Evolutionary conservation across 805 yeast genomes (phyloP).

Genomic region (Starmerella bombi): DNA sequence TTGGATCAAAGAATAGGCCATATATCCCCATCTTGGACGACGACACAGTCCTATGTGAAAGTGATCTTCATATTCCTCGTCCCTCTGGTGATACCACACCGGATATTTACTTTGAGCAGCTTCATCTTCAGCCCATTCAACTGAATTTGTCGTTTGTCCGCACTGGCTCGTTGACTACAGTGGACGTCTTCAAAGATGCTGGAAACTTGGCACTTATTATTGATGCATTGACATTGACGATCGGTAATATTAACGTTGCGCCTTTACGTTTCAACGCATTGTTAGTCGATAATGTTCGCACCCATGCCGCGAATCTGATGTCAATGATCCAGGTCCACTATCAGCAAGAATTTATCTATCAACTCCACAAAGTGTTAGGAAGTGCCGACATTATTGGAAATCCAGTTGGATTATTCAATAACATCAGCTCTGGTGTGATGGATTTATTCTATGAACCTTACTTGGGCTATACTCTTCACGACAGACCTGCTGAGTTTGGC

Average conservation of each 20-base stretch:
- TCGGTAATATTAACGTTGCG: conserved; percentile 94
- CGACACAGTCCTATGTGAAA: conserved; percentile 38
- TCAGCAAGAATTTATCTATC: conserved; percentile 82
- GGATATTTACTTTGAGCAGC: conserved; percentile 82
- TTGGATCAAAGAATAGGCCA: background rate
- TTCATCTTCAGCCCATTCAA: conserved; percentile 85
- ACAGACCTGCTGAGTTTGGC: conserved; percentile 91
- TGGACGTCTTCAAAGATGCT: conserved; percentile 40
- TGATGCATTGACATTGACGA: conserved; percentile 86
- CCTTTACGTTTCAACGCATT: conserved; percentile 82
- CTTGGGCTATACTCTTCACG: conserved; percentile 86
- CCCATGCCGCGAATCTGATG: conserved; percentile 60
- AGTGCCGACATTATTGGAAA: conserved; percentile 94
- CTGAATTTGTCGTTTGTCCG: conserved; percentile 82
- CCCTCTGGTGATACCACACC: conserved; percentile 31
- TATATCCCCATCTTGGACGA: conserved; percentile 17
- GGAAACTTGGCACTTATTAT: conserved; percentile 38
- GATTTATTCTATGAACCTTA: conserved; percentile 96
- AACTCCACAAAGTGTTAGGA: conserved; percentile 82
- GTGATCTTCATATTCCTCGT: conserved; percentile 51
- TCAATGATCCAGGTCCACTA: conserved; percentile 72
- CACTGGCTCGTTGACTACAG: conserved; percentile 42
- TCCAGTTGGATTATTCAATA: conserved; percentile 92
- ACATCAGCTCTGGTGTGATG: conserved; percentile 84
- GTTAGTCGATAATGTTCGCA: conserved; percentile 76